phyloP scores from a whole-genome alignment of 2,329 filamentous ascomycete genomes.

The Penicillium sp. region DNA sequence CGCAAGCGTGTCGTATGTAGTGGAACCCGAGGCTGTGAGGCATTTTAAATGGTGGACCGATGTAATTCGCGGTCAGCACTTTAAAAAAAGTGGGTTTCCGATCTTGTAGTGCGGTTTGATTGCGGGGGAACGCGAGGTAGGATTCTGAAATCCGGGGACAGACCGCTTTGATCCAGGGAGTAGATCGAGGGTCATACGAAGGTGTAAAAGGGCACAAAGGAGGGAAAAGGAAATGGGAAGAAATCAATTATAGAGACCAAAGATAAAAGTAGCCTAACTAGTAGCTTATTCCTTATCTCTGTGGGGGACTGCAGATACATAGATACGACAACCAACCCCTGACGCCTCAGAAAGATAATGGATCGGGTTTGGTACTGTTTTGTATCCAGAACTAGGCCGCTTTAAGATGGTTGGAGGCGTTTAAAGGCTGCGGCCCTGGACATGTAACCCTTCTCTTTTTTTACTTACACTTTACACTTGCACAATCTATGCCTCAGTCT shows the following conservation, averaged over 20 bases:
- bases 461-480: too few relatives aligned
- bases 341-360: not conserved
- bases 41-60: constrained; percentile 5
- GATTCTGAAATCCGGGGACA: constrained; percentile 8
- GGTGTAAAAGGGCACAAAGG: too few relatives aligned
- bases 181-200: not conserved
- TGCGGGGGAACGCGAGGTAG: constrained; percentile 7
- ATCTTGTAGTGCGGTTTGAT: constrained; percentile 3
- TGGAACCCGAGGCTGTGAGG: constrained; percentile 3
- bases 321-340: too few relatives aligned
- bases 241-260: not conserved
- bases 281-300: too few relatives aligned
- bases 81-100: constrained; percentile 12
- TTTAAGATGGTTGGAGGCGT: too few relatives aligned
- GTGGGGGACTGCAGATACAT: too few relatives aligned
- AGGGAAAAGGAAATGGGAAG: too few relatives aligned
- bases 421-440: not conserved
- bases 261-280: too few relatives aligned
- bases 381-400: too few relatives aligned
- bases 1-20: constrained; percentile 1
- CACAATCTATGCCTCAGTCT: too few relatives aligned
- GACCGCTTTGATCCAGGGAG: not conserved
- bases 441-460: not conserved
- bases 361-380: not conserved
- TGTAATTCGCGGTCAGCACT: constrained; percentile 8